phyloP scores from a whole-genome alignment of 2,329 filamentous ascomycete genomes.

The Dactylellina cionopaga region DNA sequence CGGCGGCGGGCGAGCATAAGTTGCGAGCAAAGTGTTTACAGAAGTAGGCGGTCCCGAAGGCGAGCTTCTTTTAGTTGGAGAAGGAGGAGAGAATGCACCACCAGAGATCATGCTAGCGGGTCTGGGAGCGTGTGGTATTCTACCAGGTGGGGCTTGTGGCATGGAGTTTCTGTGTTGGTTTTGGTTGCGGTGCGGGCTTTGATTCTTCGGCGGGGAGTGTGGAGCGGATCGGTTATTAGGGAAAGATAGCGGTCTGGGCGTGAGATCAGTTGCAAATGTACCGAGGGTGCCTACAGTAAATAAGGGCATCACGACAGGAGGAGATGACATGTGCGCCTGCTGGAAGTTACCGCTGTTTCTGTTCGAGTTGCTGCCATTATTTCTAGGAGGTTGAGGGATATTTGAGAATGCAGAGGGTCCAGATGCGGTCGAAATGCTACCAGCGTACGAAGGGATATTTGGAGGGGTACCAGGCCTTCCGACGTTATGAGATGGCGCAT shows the following conservation, averaged over 20 bases:
- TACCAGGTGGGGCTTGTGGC: slow-evolving; percentile 2
- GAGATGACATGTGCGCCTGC: slow-evolving; percentile 21
- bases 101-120: not conserved
- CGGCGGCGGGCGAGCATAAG: slow-evolving; percentile 38
- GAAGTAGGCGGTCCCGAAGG: not conserved
- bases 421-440: slow-evolving; percentile 32
- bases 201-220: slow-evolving; percentile 16
- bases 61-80: slow-evolving; percentile 4
- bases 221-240: slow-evolving; percentile 39
- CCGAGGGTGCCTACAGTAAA: slow-evolving; percentile 18
- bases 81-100: not conserved
- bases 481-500: slow-evolving; percentile 20
- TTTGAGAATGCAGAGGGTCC: slow-evolving; percentile 20
- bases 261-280: slow-evolving; percentile 38
- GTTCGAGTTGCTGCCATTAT: slow-evolving; percentile 10
- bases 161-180: slow-evolving; percentile 44
- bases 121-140: slow-evolving; percentile 27
- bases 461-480: slow-evolving; percentile 30
- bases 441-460: slow-evolving; percentile 36
- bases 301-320: slow-evolving; percentile 8
- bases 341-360: slow-evolving; percentile 4
- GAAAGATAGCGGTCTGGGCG: slow-evolving; percentile 41
- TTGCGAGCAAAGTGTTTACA: slow-evolving; percentile 15
- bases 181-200: not conserved
- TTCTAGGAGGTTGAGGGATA: slow-evolving; percentile 4